phyloP scores from a whole-genome alignment of 1,284 basidiomycete species.

The Trametes pubescens region DNA sequence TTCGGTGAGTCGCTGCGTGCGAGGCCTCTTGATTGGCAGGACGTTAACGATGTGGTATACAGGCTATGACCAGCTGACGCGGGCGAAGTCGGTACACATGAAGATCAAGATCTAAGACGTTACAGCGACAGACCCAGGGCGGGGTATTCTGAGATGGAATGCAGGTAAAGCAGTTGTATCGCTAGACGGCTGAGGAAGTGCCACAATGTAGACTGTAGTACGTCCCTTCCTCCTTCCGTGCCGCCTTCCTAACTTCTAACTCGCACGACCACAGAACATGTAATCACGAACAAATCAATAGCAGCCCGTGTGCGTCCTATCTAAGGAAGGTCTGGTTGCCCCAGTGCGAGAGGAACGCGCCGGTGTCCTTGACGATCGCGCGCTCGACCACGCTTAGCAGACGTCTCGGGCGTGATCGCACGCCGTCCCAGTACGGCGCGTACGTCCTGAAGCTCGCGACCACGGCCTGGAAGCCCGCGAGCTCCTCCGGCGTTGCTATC shows the following conservation, averaged over 20 bases:
- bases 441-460: constrained; percentile 31
- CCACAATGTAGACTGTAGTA: too few species aligned
- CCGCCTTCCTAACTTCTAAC: too few species aligned
- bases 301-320: too few species aligned
- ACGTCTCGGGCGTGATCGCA: constrained; percentile 43
- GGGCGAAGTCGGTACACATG: constrained; percentile 82
- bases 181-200: not conserved
- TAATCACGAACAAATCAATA: too few species aligned
- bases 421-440: constrained; percentile 42
- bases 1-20: constrained; percentile 68
- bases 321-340: constrained; percentile 38
- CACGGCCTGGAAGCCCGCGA: constrained; percentile 30
- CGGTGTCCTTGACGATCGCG: constrained; percentile 41
- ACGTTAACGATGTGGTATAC: not conserved
- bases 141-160: not conserved
- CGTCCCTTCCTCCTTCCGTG: too few species aligned
- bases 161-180: not conserved
- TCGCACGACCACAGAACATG: too few species aligned
- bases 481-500: constrained; percentile 36
- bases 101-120: constrained; percentile 71
- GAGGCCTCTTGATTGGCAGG: not conserved
- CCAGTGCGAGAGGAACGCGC: constrained; percentile 47
- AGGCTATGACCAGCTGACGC: constrained; percentile 84
- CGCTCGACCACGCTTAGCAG: constrained; percentile 43
- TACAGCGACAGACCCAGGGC: constrained; percentile 5